Evolutionary conservation across 2,329 filamentous ascomycete species (phyloP), one percentile per base, ranked within the genome.

Genomic region (Alternaria burnsii): DNA sequence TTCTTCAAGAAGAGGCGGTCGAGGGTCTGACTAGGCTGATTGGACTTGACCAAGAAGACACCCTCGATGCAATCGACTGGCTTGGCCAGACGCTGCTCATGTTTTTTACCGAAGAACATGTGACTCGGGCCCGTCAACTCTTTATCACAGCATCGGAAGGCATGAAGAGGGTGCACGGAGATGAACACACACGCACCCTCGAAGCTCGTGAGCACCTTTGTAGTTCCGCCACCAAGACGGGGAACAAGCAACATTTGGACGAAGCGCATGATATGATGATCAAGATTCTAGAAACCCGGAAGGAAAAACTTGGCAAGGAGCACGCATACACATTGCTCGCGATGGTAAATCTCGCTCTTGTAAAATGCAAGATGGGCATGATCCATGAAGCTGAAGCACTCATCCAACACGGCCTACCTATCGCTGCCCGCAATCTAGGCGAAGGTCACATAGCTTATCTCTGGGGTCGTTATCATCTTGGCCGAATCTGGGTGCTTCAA

Each of bases 251-350:
- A 5, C 26, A 47, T 12, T 41, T 52, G 32, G 22, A 63, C 3
- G 24, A 57, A 32, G 62, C 46, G 8, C 30, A 52, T 52, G 40
- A 57, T 8, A 50, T 57, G 38, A 60, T 62, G 41, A 40, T 14
- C 24, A 30, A 66, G 38, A 61, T 72, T n/a, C 14, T 70, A 11
- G 42, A 57, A 16, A 26, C 55, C 16, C 60, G 65, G 22, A 61
- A 66, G 52, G 53, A 59, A 41, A 62, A 65, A 44, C 61, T 73
- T 6, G 73, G 73, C 7, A 68, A 66, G 43, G 66, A 72, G 44
- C 68, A 76, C 28, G 61, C 69, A 7, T 72, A 63, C 47, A 76
- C 72, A 1, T 62, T 76, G 1, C 51, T 70, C 5, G 68, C 74
- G 1, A 68, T 66, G 71, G 51, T 32, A 55, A 66, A 58, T n/a